Base-by-base conservation (phyloP, 306 rosid species). In the Lithocarpus polystachyus region DNA sequence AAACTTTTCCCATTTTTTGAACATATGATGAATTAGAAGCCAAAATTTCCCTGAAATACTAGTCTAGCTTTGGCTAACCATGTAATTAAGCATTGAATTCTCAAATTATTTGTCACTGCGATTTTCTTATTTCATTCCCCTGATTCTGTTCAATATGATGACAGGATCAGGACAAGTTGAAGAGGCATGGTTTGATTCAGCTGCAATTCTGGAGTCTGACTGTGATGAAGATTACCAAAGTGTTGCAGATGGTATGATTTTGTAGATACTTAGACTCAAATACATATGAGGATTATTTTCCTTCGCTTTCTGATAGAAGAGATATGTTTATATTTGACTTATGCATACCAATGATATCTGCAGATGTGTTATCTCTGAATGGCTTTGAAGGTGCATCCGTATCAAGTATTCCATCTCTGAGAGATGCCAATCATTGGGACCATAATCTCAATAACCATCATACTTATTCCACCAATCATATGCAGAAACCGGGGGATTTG, bases 211-310 rank as follows among this genome's bases (percentile, higher is more conserved):
- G 37, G 99, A 93, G 71, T 96, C 98, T 1, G 99, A 95, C 73
- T 86, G 97, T 26, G 99, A 96, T 43, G 99, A 96, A 64, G 99
- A 96, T 62, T 93, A 80, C 83, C 94, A 79, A 55, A 96, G 99
- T 85, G 88, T 91, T 84, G 89, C 87, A 15, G 97, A 93, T 76
- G 99, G 99, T 96, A 90, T 55, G 62, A 4, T 79, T 71, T 71
- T 70, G 1, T 0, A 64, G 15, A 40, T 53, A 51, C 79, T 55
- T 54, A 74, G 40, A 24, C 71, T 77, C 29, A 43, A 52, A 35
- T 78, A 18, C 28, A 64, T 40, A 71, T 68, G 80, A 56, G 18
- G 68, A 2, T 43, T 19, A n/a, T 52, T 77, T 55, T 70, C 45
- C 68, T 75, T 75, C 9, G 18, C 17, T 37, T 24, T 48, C 28